A percentile compares a stretch with the other conserved stretches of the same genome.
phyloP scores from a whole-genome alignment of 371 early-diverging fungal genomes.

The Mortierella sp. region DNA sequence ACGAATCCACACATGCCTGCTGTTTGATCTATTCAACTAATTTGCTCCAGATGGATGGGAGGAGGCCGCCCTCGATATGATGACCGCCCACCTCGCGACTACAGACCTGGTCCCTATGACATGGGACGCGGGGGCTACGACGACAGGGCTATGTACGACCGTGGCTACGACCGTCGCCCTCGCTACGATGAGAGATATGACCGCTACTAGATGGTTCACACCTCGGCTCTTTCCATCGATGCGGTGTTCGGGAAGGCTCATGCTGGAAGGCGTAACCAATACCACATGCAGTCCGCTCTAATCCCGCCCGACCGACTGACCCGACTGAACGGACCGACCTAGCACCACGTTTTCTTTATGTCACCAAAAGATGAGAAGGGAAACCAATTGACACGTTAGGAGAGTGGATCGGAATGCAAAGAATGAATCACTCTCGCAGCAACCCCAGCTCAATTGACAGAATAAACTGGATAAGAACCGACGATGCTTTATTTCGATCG shows the following conservation, averaged over 20 bases:
- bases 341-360: no score
- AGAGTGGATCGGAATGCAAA: background rate
- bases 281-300: background rate
- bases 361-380: background rate
- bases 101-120: constrained; percentile 41
- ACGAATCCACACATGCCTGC: no score
- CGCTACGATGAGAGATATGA: constrained; percentile 62
- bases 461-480: constrained; percentile 31
- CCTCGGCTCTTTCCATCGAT: background rate
- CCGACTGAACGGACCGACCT: no score
- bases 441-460: constrained; percentile 13
- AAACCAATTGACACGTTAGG: background rate
- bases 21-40: background rate
- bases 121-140: constrained; percentile 46
- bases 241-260: background rate
- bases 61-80: constrained; percentile 47
- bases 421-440: background rate
- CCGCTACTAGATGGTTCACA: constrained; percentile 54
- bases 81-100: constrained; percentile 52
- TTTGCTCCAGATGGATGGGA: constrained; percentile 38
- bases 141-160: constrained; percentile 50
- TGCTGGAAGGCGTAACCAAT: background rate
- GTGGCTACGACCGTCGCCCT: constrained; percentile 50
- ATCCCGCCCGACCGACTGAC: no score
- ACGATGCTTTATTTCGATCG: constrained; percentile 16